These are phyloP conservation scores for Neofusicoccum laricinum DNA, from an alignment of 2,329 filamentous ascomycete species.

Conservation along the genomic window DNA sequence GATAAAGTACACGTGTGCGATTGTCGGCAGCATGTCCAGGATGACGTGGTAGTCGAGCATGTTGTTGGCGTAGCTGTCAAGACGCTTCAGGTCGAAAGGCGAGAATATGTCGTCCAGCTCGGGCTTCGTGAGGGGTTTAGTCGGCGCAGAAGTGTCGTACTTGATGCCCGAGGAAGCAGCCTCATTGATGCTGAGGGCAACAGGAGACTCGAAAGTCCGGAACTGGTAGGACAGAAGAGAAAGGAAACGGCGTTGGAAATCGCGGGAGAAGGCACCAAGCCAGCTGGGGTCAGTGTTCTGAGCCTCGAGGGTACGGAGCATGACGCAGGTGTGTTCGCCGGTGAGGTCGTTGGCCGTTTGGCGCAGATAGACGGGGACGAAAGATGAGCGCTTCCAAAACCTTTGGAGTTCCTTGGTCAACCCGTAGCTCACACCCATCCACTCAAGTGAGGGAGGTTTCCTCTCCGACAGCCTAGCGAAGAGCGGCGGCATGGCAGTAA, in stretches of 20 bases:
- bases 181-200: slow-evolving; percentile 84
- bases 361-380: slow-evolving; percentile 86
- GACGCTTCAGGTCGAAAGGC: slow-evolving; percentile 89
- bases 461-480: slow-evolving; percentile 86
- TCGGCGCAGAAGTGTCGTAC: slow-evolving; percentile 56
- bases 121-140: slow-evolving; percentile 62
- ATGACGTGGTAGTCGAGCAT: slow-evolving; percentile 98
- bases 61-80: slow-evolving; percentile 94
- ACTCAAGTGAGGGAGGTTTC: slow-evolving; percentile 77
- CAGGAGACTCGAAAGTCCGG: slow-evolving; percentile 71
- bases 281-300: slow-evolving; percentile 60
- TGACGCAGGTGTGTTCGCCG: slow-evolving; percentile 95
- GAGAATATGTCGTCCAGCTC: slow-evolving; percentile 77
- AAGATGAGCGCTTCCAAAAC: slow-evolving; percentile 90
- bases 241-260: slow-evolving; percentile 94
- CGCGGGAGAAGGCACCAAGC: slow-evolving; percentile 85
- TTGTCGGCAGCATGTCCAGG: slow-evolving; percentile 80
- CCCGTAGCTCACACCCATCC: slow-evolving; percentile 92
- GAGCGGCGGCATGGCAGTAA: slow-evolving; percentile 85
- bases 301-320: slow-evolving; percentile 74
- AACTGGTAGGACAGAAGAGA: slow-evolving; percentile 91
- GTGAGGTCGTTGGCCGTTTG: slow-evolving; percentile 96
- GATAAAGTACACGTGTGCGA: slow-evolving; percentile 82
- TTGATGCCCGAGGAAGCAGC: slow-evolving; percentile 72
- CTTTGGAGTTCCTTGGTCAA: slow-evolving; percentile 83